These are phyloP conservation scores for Telopea speciosissima DNA, from an alignment of 177 flowering plant genomes.

Conservation along the genomic window DNA sequence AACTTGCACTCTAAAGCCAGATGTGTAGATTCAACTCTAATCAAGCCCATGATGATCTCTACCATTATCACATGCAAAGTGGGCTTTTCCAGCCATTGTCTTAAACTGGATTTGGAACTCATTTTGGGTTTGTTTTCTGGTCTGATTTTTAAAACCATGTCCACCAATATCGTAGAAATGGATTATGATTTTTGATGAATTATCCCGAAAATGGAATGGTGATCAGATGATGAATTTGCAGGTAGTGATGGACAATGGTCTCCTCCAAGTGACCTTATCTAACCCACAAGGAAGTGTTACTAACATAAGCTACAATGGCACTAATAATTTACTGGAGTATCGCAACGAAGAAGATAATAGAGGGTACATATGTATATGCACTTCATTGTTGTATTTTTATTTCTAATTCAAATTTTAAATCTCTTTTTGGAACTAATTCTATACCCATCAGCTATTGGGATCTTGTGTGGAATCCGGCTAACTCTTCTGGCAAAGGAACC, in stretches of 20 bases:
- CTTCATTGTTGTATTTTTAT: too few relatives aligned
- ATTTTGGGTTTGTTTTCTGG: too few relatives aligned
- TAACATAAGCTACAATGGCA: conserved; percentile 46
- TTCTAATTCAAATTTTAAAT: too few relatives aligned
- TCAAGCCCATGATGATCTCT: too few relatives aligned
- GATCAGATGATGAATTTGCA: conserved; percentile 18
- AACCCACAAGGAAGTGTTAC: conserved; percentile 83
- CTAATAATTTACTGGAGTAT: conserved; percentile 75
- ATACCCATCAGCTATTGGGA: background rate
- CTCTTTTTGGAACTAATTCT: background rate
- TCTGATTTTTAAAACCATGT: too few relatives aligned
- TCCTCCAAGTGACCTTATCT: conserved; percentile 65
- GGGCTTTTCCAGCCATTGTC: too few relatives aligned
- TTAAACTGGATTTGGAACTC: too few relatives aligned
- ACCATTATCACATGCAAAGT: too few relatives aligned
- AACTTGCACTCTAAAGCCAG: too few relatives aligned
- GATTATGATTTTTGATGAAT: too few relatives aligned
- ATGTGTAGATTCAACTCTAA: too few relatives aligned
- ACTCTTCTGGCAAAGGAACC: background rate
- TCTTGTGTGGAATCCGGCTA: background rate
- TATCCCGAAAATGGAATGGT: background rate
- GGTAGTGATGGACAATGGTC: conserved; percentile 88
- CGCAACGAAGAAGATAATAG: conserved; percentile 60
- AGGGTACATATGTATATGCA: conserved; percentile 71
- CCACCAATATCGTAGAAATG: too few relatives aligned